phyloP scores from a whole-genome alignment of 2,329 filamentous ascomycete genomes.

The Sarocladium strictum region DNA sequence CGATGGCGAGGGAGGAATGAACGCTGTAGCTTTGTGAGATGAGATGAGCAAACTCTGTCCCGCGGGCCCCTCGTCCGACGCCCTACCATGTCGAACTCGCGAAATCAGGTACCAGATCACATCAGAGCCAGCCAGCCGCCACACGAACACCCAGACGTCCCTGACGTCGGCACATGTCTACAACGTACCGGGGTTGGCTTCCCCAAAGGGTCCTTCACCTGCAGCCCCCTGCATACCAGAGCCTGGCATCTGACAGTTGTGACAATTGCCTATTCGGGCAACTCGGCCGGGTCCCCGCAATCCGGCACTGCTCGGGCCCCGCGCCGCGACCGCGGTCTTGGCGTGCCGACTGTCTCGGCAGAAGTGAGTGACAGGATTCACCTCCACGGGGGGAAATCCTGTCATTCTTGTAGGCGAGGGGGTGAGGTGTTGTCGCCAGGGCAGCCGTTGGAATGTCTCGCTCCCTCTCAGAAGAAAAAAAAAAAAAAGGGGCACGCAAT shows the following conservation, averaged over 20 bases:
- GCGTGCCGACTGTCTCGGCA: not conserved
- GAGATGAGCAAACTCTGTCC: not conserved
- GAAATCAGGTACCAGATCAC: not conserved
- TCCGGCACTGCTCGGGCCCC: not conserved
- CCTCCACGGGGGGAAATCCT: too few species aligned
- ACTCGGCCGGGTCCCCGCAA: conserved; percentile 5
- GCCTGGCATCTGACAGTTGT: not conserved
- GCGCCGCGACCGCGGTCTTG: not conserved
- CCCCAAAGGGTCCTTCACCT: not conserved
- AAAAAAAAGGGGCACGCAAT: not conserved
- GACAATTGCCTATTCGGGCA: not conserved
- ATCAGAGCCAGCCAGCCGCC: too few species aligned
- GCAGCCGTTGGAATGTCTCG: not conserved
- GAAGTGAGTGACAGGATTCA: too few species aligned
- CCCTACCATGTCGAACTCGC: not conserved
- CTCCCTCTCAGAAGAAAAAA: not conserved
- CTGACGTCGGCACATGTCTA: not conserved
- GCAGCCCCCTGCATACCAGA: conserved; percentile 4
- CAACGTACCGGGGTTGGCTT: not conserved
- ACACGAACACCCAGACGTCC: not conserved
- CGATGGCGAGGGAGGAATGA: not conserved
- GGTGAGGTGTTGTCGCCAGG: conserved; percentile 1
- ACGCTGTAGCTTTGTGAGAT: not conserved
- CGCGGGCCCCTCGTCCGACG: not conserved
- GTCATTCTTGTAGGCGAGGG: too few species aligned